phyloP scores from a whole-genome alignment of 768 basidiomycete species.

The Tricholoma terreum region DNA sequence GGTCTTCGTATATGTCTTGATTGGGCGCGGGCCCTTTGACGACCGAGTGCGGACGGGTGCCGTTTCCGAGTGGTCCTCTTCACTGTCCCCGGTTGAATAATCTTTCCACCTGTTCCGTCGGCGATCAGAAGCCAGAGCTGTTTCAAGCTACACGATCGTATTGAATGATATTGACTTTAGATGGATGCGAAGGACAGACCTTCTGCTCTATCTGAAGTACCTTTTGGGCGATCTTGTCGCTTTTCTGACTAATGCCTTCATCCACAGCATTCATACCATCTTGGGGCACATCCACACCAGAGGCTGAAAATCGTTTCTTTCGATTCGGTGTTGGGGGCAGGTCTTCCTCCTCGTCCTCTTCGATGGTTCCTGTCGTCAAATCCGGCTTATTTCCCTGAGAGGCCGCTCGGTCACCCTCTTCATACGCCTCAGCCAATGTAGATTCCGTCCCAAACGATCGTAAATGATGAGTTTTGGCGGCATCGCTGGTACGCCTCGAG shows the following conservation, averaged over 20 bases:
- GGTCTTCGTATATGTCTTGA: slow-evolving; percentile 33
- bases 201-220: slow-evolving; percentile 89
- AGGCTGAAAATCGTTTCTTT: slow-evolving; percentile 80
- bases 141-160: slow-evolving; percentile 56
- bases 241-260: slow-evolving; percentile 78
- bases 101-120: slow-evolving; percentile 40
- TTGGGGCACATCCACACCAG: slow-evolving; percentile 58
- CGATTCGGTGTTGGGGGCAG: slow-evolving; percentile 38
- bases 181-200: slow-evolving; percentile 44
- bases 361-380: slow-evolving; percentile 50
- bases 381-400: slow-evolving; percentile 33
- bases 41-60: slow-evolving; percentile 41
- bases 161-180: background rate
- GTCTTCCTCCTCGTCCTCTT: slow-evolving; percentile 58
- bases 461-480: slow-evolving; percentile 48
- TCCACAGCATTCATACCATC: slow-evolving; percentile 87
- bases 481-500: slow-evolving; percentile 62
- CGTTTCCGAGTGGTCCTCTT: slow-evolving; percentile 52
- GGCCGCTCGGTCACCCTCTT: slow-evolving; percentile 39
- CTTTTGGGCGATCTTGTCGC: slow-evolving; percentile 85
- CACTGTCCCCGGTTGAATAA: slow-evolving; percentile 44
- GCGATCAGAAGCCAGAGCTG: slow-evolving; percentile 63
- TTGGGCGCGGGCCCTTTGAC: slow-evolving; percentile 30
- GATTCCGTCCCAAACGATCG: slow-evolving; percentile 79
- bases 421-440: slow-evolving; percentile 70